Evolutionary conservation across 2,329 filamentous ascomycete genomes (phyloP).

Genomic region (Aspergillus sp.): DNA sequence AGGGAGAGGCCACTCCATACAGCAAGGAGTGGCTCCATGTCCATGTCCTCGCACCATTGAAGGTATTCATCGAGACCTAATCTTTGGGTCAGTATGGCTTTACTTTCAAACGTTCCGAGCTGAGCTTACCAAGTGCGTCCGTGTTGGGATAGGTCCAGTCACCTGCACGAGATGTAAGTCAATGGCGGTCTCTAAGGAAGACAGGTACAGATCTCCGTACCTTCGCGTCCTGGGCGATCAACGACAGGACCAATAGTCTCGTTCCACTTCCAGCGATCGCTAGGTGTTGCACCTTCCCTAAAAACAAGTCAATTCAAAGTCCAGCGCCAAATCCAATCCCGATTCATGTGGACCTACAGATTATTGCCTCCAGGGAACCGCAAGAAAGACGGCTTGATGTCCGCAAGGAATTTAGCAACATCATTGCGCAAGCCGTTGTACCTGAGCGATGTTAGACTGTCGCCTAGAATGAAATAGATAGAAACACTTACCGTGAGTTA

Average conservation of each 20-base stretch:
- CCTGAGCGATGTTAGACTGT: slow-evolving; percentile 10
- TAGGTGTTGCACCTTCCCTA: slow-evolving; percentile 31
- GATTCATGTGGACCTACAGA: slow-evolving; percentile 37
- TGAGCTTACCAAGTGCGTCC: slow-evolving; percentile 55
- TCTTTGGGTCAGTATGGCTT: background rate
- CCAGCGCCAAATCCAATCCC: too few species aligned
- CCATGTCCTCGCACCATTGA: slow-evolving; percentile 61
- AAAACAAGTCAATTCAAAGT: background rate
- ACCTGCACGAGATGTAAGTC: slow-evolving; percentile 19
- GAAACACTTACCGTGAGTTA: slow-evolving; percentile 16
- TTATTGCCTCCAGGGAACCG: slow-evolving; percentile 68
- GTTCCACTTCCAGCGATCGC: slow-evolving; percentile 44
- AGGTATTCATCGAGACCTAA: slow-evolving; percentile 58
- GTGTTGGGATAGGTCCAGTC: slow-evolving; percentile 64
- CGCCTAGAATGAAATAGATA: background rate
- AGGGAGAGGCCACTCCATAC: slow-evolving; percentile 59
- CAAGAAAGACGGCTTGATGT: slow-evolving; percentile 58
- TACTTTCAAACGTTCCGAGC: background rate
- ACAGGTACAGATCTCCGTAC: slow-evolving; percentile 7
- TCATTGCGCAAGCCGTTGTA: slow-evolving; percentile 60
- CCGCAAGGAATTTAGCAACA: slow-evolving; percentile 55
- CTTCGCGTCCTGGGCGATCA: slow-evolving; percentile 56
- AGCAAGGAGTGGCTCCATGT: slow-evolving; percentile 57
- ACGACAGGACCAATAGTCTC: slow-evolving; percentile 44
- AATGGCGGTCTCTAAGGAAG: background rate